Evolutionary conservation across 805 yeast species (phyloP).

Genomic region (Wickerhamiella dianesei): DNA sequence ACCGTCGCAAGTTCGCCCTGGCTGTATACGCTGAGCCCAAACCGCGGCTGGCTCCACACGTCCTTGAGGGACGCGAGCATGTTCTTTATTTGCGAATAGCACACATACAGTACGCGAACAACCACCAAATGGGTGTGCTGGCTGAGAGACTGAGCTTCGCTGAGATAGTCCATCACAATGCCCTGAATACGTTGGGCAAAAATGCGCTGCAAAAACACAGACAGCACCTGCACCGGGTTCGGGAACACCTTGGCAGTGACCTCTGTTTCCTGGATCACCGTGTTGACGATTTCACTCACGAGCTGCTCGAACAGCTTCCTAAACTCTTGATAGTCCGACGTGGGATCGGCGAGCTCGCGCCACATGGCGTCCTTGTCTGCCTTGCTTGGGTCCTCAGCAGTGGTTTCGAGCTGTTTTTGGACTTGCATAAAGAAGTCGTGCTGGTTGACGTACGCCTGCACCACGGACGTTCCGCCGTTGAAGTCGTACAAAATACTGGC

Average conservation of each 20-base stretch:
- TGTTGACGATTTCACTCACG: conserved; percentile 42
- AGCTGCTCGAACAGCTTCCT: conserved; percentile 41
- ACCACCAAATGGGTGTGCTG: conserved; percentile 42
- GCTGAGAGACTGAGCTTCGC: conserved; percentile 48
- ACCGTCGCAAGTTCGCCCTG: conserved; percentile 32
- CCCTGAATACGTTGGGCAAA: conserved; percentile 53
- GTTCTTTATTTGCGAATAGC: conserved; percentile 44
- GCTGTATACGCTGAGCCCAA: conserved; percentile 21
- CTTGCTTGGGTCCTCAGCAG: conserved; percentile 11
- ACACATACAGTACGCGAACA: conserved; percentile 56
- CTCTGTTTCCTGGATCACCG: conserved; percentile 58
- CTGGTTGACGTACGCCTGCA: conserved; percentile 68
- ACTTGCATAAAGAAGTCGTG: conserved; percentile 54
- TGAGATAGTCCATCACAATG: conserved; percentile 39
- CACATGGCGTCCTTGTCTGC: conserved; percentile 32
- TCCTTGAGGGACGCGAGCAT: conserved; percentile 54
- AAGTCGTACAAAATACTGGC: conserved; percentile 64
- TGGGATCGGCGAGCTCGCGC: conserved; percentile 49
- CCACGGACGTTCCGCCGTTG: conserved; percentile 74
- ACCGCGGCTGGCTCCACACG: conserved; percentile 29
- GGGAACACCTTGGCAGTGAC: conserved; percentile 59
- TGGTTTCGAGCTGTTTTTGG: conserved; percentile 17
- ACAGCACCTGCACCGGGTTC: conserved; percentile 50
- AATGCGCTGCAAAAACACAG: conserved; percentile 57
- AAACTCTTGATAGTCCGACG: conserved; percentile 33